Evolutionary conservation across 169 alveolate species (phyloP).

Genomic region (Eimeria acervulina): DNA sequence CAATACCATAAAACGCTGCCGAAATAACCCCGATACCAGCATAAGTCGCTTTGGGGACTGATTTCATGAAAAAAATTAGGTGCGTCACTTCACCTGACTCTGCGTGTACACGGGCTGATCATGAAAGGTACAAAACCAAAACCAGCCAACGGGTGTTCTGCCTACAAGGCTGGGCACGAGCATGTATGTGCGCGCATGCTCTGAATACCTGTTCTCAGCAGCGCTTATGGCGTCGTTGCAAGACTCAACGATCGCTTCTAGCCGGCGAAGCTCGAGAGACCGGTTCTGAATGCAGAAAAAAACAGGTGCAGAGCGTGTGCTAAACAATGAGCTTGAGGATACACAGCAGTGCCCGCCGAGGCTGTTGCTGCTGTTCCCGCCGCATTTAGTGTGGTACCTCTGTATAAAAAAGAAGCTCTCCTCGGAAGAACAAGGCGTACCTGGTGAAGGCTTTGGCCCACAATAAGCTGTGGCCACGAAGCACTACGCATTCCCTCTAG

Average conservation of each 20-base stretch:
- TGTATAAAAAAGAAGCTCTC: not conserved
- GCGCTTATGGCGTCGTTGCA: conserved; percentile 58
- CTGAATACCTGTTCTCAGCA: not conserved
- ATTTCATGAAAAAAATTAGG: not conserved
- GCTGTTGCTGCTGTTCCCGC: conserved; percentile 7
- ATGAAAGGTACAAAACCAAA: not conserved
- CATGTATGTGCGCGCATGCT: not conserved
- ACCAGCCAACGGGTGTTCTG: too few relatives aligned
- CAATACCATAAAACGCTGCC: too few relatives aligned
- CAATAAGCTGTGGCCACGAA: conserved; percentile 57
- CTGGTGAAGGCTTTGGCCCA: conserved; percentile 46
- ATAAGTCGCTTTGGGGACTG: not conserved
- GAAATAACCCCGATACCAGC: too few relatives aligned
- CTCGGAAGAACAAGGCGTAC: not conserved
- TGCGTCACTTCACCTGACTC: not conserved
- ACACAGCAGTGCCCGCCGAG: not conserved
- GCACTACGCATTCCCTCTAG: conserved; percentile 53
- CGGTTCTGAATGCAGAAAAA: conserved; percentile 41
- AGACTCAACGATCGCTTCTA: conserved; percentile 54
- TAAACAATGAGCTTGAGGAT: not conserved
- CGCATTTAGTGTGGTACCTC: not conserved
- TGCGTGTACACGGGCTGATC: not conserved
- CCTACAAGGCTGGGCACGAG: not conserved
- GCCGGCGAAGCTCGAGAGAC: conserved; percentile 56
- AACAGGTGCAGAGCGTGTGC: not conserved